These are phyloP conservation scores for Kodamaea anthophila DNA, from an alignment of 1,139 yeast genomes.

Conservation along the genomic window DNA sequence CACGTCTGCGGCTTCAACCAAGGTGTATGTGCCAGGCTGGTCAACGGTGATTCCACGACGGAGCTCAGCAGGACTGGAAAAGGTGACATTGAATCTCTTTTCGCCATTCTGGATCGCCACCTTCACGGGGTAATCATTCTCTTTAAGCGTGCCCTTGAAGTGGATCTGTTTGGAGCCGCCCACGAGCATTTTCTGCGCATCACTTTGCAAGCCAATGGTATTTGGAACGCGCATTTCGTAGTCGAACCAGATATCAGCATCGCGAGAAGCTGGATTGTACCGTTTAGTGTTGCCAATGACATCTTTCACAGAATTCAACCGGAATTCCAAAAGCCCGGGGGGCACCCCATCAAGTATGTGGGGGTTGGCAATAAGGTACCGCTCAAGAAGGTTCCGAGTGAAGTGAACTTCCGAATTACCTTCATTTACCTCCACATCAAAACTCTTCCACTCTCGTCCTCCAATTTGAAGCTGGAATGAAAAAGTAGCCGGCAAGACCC, in stretches of 20 bases:
- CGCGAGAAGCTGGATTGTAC: conserved; percentile 43
- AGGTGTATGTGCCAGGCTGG: conserved; percentile 57
- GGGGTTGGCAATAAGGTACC: conserved; percentile 25
- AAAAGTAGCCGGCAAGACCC: conserved; percentile 64
- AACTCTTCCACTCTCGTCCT: too few species aligned
- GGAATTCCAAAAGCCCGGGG: conserved; percentile 60
- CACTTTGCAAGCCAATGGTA: conserved; percentile 25
- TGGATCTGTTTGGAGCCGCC: conserved; percentile 33
- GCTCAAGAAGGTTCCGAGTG: conserved; percentile 32
- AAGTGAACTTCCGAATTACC: conserved; percentile 20
- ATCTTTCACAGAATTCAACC: conserved; percentile 62
- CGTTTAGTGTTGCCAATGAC: conserved; percentile 65
- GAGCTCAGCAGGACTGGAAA: conserved; percentile 26
- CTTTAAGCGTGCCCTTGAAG: conserved; percentile 16
- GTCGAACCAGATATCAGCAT: conserved; percentile 45
- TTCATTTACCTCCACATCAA: too few species aligned
- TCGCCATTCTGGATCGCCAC: conserved; percentile 33
- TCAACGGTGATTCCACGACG: conserved; percentile 33
- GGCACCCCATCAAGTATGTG: conserved; percentile 21
- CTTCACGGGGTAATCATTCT: conserved; percentile 42
- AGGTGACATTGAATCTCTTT: conserved; percentile 21
- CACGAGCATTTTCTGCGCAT: conserved; percentile 35
- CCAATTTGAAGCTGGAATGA: too few species aligned
- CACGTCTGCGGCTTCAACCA: conserved; percentile 48
- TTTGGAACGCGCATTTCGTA: conserved; percentile 65